Base-by-base conservation (phyloP, 2,329 filamentous ascomycete genomes). In the Chaetomiaceae sp. region DNA sequence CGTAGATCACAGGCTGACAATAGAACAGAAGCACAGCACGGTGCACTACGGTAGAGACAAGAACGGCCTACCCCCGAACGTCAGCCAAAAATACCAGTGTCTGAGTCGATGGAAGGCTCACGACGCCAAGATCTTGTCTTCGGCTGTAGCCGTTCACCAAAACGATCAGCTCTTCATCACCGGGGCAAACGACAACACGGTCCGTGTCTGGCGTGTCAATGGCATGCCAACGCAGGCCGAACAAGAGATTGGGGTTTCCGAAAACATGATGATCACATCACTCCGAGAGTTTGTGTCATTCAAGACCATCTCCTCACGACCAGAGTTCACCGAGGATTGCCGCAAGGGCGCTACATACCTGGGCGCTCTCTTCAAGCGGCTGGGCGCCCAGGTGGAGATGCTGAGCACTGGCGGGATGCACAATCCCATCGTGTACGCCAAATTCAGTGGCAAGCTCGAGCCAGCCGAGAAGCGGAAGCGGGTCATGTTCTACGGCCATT, bases 401-500 rank as follows among this genome's bases (percentile, higher is more conserved):
- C 77, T 99, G n/a, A 89, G 87, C 55, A 89, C 90, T 0, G 83
- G 87, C 61, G 76, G 79, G 27, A 62, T 68, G 11, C 86, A 89
- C 62, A 97, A 97, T 65, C 94, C 94, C 0, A 86, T 99, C n/a
- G 90, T 99, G 0, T 86, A 88, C 61, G 94, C 94, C 36, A 87
- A 86, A 55, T 99, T 99, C 67, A 81, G 82, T 40, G 90, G 87
- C 4, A 94, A 85, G 69, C 82, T 79, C 55, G 78, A 82, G 10
- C 80, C 83, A 1, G 73, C 81, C 0, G 77, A 80, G 23, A 75
- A 81, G 23, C 81, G 89, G 16, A 96, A 94, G 71, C 90, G 89
- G 27, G 89, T 97, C 8, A 74, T 99, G 0, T 99, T 99, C 67
- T 99, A 99, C 65, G 94, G 95, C 0, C 94, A 99, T 67, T 99